phyloP scores from a whole-genome alignment of 805 yeast genomes.

The Suhomyces pyralidae region DNA sequence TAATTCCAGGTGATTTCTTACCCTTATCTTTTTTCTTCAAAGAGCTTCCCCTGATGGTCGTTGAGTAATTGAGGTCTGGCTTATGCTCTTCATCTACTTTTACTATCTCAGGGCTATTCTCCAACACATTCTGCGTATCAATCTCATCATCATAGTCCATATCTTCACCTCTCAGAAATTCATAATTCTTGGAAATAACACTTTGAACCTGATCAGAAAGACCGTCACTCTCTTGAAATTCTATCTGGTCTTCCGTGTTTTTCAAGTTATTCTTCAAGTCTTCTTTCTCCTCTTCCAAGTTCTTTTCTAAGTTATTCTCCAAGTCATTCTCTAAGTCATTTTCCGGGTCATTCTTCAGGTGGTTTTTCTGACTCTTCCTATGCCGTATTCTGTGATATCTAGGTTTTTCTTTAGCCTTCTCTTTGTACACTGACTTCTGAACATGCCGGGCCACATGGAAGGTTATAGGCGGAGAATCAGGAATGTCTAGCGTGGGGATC shows the following conservation, averaged over 20 bases:
- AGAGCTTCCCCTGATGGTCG: slow-evolving; percentile 4
- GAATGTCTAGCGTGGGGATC: slow-evolving; percentile 3
- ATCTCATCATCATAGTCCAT: neutral
- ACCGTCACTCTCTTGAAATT: no score
- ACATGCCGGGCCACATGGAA: slow-evolving; percentile 23
- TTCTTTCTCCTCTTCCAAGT: no score
- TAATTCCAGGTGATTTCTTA: neutral
- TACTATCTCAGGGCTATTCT: no score
- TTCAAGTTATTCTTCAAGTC: neutral
- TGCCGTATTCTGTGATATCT: neutral
- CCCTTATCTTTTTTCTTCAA: slow-evolving; percentile 10
- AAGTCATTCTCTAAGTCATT: no score
- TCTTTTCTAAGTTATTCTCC: neutral
- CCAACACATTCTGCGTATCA: neutral
- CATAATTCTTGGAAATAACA: neutral
- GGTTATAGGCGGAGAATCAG: slow-evolving; percentile 32
- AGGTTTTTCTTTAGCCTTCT: no score
- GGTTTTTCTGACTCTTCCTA: neutral
- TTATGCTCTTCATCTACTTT: no score
- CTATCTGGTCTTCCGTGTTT: no score
- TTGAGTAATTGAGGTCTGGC: neutral
- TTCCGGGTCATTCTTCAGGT: neutral
- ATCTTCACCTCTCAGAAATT: neutral
- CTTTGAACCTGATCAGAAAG: neutral
- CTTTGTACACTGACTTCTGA: slow-evolving; percentile 12